Base-by-base conservation (phyloP, 164 flowering plant genomes). In the Aristolochia fimbriata region DNA sequence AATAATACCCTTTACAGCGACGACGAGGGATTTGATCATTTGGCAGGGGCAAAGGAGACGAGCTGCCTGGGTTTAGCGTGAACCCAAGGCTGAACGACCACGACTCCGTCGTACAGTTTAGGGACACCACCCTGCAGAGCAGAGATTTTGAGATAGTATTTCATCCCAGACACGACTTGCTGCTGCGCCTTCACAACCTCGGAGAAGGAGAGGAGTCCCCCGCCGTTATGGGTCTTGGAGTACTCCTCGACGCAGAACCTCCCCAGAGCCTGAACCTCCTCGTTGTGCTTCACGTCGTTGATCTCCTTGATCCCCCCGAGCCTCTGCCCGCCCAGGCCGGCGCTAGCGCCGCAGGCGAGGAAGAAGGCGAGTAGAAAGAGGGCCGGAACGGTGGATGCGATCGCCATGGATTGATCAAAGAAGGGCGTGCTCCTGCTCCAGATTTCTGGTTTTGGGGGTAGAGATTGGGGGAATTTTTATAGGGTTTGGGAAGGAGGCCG, bases 191-290 rank as follows among this genome's bases (percentile, higher is more conserved):
- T 65, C 58, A 80, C 81, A 16, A 85, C 92, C 73, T 69, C 68
- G 47, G 31, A 17, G 63, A 85, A 85, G 5, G 20, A 4, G 1
- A 56, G 45, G 11, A 33, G 58, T 1, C 43, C 21, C 8, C 52
- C 52, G 22, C 20, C 45, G 11, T 31, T 19, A 3, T 41, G 47
- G 22, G 17, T 16, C 48, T 55, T 30, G 70, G 84, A 84, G 81
- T 71, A 80, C 62, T 84, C 79, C 48, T 76, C 65, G 48, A 86
- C 91, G 6, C 79, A 76, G 74, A 70, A 88, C 62, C 58, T 78
- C 13, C 96, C 96, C 19, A 88, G 79, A 0, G 74, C 78, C 71
- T 86, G 93, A n/a, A 88, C 75, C 52, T 83, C 86, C 67, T 73
- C 51, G 78, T 86, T 75, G 11, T 37, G 8, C 65, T 75, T 67